These are phyloP conservation scores for Cryptococcus neoformans DNA, from an alignment of 1,284 basidiomycete genomes.

Conservation along the genomic window DNA sequence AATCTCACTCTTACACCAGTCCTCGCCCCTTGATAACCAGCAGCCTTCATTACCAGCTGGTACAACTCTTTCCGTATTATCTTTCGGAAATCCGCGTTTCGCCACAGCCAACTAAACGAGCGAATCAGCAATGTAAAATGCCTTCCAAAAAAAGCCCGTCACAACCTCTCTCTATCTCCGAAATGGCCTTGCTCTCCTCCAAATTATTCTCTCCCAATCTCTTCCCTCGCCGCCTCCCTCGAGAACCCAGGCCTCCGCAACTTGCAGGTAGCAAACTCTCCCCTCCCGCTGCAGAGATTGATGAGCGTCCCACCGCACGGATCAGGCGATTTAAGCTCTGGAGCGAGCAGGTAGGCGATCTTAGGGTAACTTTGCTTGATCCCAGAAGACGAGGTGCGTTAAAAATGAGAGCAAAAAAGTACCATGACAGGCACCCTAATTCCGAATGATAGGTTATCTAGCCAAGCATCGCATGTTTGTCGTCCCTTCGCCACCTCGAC, in stretches of 20 bases:
- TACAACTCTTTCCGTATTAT: too few species aligned
- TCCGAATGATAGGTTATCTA: neutral
- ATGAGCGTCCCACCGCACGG: slow-evolving; percentile 21
- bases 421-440: too few species aligned
- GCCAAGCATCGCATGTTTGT: neutral
- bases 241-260: slow-evolving; percentile 11
- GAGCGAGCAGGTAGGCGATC: slow-evolving; percentile 16
- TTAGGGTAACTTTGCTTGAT: slow-evolving; percentile 25
- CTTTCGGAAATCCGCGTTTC: too few species aligned
- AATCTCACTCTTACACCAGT: too few species aligned
- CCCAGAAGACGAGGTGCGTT: slow-evolving; percentile 26
- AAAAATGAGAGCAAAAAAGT: too few species aligned
- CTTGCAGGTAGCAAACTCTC: slow-evolving; percentile 17
- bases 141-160: neutral
- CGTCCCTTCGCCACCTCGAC: neutral
- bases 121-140: neutral
- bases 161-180: neutral
- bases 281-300: slow-evolving; percentile 28
- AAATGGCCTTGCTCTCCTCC: slow-evolving; percentile 2
- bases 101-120: too few species aligned
- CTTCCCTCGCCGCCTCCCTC: slow-evolving; percentile 9
- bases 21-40: too few species aligned
- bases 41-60: too few species aligned
- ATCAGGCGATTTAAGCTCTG: slow-evolving; percentile 28
- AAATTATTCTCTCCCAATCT: slow-evolving; percentile 12